These are phyloP conservation scores for Aspergillus glaucus DNA, from an alignment of 2,329 filamentous ascomycete genomes.

Conservation along the genomic window DNA sequence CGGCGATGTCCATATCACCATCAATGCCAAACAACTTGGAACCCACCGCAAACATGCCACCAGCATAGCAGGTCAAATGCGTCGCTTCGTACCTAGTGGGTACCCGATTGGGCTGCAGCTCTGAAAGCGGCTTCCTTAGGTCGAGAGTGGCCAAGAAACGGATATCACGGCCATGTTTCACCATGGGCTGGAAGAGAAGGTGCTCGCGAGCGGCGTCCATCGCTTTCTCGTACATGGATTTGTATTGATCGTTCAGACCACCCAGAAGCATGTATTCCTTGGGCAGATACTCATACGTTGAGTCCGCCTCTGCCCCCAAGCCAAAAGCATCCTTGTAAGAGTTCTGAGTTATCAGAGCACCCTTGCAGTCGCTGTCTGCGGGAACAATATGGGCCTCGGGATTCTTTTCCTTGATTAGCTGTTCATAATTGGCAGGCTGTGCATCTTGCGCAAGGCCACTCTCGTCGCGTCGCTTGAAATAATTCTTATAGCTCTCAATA, in stretches of 20 bases:
- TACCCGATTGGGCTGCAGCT: slow-evolving; percentile 6
- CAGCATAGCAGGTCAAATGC: slow-evolving; percentile 55
- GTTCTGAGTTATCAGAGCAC: slow-evolving; percentile 33
- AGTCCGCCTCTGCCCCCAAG: slow-evolving; percentile 42
- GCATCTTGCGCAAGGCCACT: slow-evolving; percentile 19
- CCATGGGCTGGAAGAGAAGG: slow-evolving; percentile 43
- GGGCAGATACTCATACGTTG: slow-evolving; percentile 47
- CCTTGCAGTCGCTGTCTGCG: slow-evolving; percentile 27
- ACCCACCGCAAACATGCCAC: slow-evolving; percentile 58
- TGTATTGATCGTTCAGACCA: slow-evolving; percentile 38
- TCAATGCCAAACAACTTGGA: slow-evolving; percentile 52
- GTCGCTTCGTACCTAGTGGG: slow-evolving; percentile 48
- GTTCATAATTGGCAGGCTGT: slow-evolving; percentile 21
- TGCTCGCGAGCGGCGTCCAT: slow-evolving; percentile 34
- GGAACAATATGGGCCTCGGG: slow-evolving; percentile 7
- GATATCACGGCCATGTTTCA: slow-evolving; percentile 34
- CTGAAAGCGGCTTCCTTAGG: slow-evolving; percentile 16
- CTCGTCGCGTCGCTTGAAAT: slow-evolving; percentile 15
- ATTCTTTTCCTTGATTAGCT: slow-evolving; percentile 5
- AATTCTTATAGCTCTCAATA: slow-evolving; percentile 18
- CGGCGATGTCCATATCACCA: slow-evolving; percentile 50
- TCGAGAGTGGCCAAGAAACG: slow-evolving; percentile 34
- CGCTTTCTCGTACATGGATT: slow-evolving; percentile 38
- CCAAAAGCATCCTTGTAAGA: slow-evolving; percentile 33
- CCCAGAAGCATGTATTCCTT: slow-evolving; percentile 44